These are phyloP conservation scores for Diaporthe sp. DNA, from an alignment of 2,329 filamentous ascomycete genomes.

Conservation along the genomic window DNA sequence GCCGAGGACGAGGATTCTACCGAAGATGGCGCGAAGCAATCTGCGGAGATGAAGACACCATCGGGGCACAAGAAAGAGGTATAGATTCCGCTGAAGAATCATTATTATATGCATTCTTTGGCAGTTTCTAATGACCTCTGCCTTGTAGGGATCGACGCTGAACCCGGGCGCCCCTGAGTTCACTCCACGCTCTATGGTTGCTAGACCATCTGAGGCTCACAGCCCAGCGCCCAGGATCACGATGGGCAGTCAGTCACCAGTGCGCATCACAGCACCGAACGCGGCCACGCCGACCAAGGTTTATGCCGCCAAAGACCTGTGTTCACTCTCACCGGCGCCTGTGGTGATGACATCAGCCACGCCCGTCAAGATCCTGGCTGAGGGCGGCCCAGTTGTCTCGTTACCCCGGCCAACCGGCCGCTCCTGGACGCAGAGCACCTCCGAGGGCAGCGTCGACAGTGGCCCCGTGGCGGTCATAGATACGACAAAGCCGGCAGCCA, in stretches of 20 bases:
- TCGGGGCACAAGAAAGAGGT: conserved; percentile 64
- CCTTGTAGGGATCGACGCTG: conserved; percentile 64
- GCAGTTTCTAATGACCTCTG: conserved; percentile 58
- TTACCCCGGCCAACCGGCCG: conserved; percentile 14
- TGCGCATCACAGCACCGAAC: conserved; percentile 7
- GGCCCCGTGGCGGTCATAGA: conserved; percentile 1
- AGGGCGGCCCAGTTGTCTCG: conserved; percentile 32
- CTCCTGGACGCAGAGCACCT: conserved; percentile 2
- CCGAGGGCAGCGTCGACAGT: conserved; percentile 9
- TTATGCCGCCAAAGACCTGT: background rate
- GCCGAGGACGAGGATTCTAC: conserved; percentile 50
- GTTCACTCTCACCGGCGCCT: background rate
- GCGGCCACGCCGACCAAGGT: conserved; percentile 8
- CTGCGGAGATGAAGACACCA: conserved; percentile 50
- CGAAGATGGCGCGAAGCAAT: conserved; percentile 45
- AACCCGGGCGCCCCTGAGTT: conserved; percentile 71
- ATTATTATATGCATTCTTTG: conserved; percentile 54
- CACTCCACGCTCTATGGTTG: conserved; percentile 59
- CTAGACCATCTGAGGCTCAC: conserved; percentile 41
- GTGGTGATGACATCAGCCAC: conserved; percentile 26
- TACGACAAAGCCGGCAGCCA: conserved; percentile 3
- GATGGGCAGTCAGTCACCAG: conserved; percentile 39
- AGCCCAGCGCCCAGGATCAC: conserved; percentile 44
- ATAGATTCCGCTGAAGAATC: conserved; percentile 56
- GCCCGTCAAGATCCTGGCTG: conserved; percentile 16